Evolutionary conservation across 768 basidiomycete species (phyloP).

Genomic region (Kwoniella botswanensis): DNA sequence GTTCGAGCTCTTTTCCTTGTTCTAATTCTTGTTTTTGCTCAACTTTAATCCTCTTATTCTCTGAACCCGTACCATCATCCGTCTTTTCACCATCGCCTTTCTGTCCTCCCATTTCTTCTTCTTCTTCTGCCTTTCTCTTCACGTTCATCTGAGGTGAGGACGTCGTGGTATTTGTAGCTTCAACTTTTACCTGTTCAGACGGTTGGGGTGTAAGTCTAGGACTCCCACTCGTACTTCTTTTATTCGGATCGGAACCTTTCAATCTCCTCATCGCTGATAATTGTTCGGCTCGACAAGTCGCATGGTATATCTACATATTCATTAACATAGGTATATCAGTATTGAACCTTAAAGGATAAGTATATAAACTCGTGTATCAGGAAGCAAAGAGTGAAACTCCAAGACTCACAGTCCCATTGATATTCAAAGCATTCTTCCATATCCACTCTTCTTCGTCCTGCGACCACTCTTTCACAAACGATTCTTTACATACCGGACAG

Average conservation of each 20-base stretch:
- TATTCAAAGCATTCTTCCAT: slow-evolving; percentile 86
- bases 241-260: slow-evolving; percentile 24
- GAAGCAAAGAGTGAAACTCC: background rate
- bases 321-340: too few relatives aligned
- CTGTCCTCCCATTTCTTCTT: slow-evolving; percentile 4
- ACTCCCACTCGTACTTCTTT: slow-evolving; percentile 27
- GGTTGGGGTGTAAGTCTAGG: slow-evolving; percentile 32
- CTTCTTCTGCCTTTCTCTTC: slow-evolving; percentile 21
- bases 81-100: slow-evolving; percentile 1
- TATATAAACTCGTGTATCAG: too few relatives aligned
- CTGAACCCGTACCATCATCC: slow-evolving; percentile 11
- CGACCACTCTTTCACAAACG: slow-evolving; percentile 83
- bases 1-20: too few relatives aligned
- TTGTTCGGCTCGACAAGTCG: slow-evolving; percentile 84
- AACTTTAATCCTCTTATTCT: slow-evolving; percentile 20
- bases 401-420: slow-evolving; percentile 81
- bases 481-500: slow-evolving; percentile 97
- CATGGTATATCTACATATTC: slow-evolving; percentile 89
- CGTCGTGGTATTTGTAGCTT: background rate
- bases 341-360: too few relatives aligned
- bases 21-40: slow-evolving; percentile 15
- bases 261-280: slow-evolving; percentile 35
- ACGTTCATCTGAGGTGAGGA: slow-evolving; percentile 7
- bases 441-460: slow-evolving; percentile 99
- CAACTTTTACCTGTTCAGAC: slow-evolving; percentile 1